phyloP scores from a whole-genome alignment of 805 yeast genomes.

The Kodamaea kaohsiungensis region DNA sequence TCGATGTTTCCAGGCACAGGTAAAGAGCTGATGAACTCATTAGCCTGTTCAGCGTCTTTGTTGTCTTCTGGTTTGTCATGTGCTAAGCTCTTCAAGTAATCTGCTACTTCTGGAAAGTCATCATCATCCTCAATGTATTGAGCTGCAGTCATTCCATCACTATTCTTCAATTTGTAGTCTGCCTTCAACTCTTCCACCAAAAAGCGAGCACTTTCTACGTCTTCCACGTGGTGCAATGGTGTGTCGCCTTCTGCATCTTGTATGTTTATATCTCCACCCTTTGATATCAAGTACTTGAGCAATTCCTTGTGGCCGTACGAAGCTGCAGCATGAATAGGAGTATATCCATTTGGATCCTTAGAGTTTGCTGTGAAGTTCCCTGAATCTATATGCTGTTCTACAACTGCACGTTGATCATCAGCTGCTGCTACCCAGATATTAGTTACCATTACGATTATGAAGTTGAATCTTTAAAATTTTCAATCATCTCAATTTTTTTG shows the following conservation, averaged over 20 bases:
- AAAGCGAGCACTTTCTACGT: constrained; percentile 58
- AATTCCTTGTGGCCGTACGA: constrained; percentile 83
- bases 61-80: constrained; percentile 26
- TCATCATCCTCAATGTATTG: constrained; percentile 80
- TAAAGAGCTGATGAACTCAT: constrained; percentile 23
- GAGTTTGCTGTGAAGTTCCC: constrained; percentile 64
- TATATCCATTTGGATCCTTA: constrained; percentile 91
- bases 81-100: constrained; percentile 52
- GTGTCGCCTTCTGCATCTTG: constrained; percentile 92
- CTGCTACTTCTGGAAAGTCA: constrained; percentile 77
- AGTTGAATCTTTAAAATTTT: not conserved
- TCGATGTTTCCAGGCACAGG: constrained; percentile 41
- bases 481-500: not conserved
- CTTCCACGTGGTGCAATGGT: constrained; percentile 90
- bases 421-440: constrained; percentile 97
- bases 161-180: constrained; percentile 61
- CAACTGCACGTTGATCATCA: constrained; percentile 67
- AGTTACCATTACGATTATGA: constrained; percentile 30
- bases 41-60: constrained; percentile 12
- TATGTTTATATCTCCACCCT: constrained; percentile 80
- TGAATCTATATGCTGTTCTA: constrained; percentile 52
- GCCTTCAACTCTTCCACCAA: constrained; percentile 71
- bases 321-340: constrained; percentile 97
- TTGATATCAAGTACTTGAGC: constrained; percentile 48
- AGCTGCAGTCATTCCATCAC: constrained; percentile 73